Evolutionary conservation across 192 early-diverging fungal genomes (phyloP).

Genomic region (Lobosporangium transversale): DNA sequence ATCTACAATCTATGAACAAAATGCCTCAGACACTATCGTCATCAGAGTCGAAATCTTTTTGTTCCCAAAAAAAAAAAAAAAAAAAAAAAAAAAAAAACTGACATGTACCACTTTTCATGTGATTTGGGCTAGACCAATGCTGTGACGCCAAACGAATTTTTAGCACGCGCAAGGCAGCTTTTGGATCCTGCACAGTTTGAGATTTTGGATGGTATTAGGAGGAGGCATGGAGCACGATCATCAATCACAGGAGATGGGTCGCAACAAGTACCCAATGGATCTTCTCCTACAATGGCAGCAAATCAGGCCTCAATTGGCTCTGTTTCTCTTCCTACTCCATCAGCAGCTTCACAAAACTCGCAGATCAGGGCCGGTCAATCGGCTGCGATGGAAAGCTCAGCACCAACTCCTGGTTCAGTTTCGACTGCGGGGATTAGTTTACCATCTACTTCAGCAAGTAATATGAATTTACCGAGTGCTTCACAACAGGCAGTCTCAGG

Average conservation of each 20-base stretch:
- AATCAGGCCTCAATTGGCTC: too few relatives aligned
- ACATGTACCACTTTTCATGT: not conserved
- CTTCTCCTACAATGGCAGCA: too few relatives aligned
- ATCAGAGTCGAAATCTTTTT: too few relatives aligned
- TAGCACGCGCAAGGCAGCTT: constrained; percentile 46
- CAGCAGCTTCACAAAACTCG: not conserved
- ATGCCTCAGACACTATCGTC: too few relatives aligned
- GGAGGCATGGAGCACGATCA: constrained; percentile 29
- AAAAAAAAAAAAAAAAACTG: not conserved
- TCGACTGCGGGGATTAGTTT: not conserved
- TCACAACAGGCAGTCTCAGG: not conserved
- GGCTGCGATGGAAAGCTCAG: not conserved
- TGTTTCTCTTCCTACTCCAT: not conserved
- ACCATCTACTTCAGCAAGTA: too few relatives aligned
- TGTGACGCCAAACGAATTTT: constrained; percentile 56
- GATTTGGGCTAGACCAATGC: constrained; percentile 34
- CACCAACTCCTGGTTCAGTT: constrained; percentile 17
- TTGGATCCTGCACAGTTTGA: constrained; percentile 57
- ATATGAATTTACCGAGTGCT: too few relatives aligned
- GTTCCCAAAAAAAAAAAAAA: not conserved
- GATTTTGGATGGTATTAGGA: constrained; percentile 56
- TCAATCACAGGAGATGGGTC: not conserved
- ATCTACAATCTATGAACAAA: too few relatives aligned
- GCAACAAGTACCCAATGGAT: not conserved
- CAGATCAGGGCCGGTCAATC: not conserved